Conservation (phyloP, 2,329 filamentous ascomycete genomes). For the Arthrinium puccinioides region DNA sequence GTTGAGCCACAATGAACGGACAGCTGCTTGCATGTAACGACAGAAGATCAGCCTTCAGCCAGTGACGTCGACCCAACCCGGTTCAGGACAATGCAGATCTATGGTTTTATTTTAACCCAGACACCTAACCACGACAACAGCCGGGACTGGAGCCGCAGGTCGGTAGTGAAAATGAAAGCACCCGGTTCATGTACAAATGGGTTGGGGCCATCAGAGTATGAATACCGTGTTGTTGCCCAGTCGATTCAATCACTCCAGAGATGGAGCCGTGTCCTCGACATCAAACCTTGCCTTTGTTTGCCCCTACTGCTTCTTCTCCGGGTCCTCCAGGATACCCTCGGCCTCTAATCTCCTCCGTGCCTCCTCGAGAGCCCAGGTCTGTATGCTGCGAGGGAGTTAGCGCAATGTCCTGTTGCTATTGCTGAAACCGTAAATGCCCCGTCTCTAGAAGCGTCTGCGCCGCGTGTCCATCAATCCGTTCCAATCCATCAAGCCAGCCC, state of each 20-base stretch:
- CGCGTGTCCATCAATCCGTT: too few species aligned
- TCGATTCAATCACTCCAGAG: too few species aligned
- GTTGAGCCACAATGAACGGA: too few species aligned
- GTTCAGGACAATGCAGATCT: too few species aligned
- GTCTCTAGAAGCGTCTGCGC: not conserved
- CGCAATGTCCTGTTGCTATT: not conserved
- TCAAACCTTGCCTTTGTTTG: too few species aligned
- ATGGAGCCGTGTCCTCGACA: too few species aligned
- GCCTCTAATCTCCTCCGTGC: slow-evolving; percentile 89
- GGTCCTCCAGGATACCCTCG: slow-evolving; percentile 87
- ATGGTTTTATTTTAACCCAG: slow-evolving; percentile 5
- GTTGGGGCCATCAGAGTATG: not conserved
- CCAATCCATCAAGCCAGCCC: too few species aligned
- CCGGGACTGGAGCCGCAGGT: not conserved
- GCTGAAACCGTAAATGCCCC: not conserved
- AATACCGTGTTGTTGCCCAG: not conserved
- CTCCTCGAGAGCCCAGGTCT: slow-evolving; percentile 98
- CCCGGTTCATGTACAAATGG: slow-evolving; percentile 7
- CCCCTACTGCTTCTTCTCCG: slow-evolving; percentile 46
- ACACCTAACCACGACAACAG: not conserved
- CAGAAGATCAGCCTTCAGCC: too few species aligned
- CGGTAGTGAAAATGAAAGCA: slow-evolving; percentile 2
- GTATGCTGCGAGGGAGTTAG: slow-evolving; percentile 59
- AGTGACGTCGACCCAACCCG: too few species aligned
- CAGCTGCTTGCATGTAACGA: too few species aligned